These are phyloP conservation scores for Nicotiana attenuata DNA, from an alignment of 257 asterid species.

Conservation along the genomic window DNA sequence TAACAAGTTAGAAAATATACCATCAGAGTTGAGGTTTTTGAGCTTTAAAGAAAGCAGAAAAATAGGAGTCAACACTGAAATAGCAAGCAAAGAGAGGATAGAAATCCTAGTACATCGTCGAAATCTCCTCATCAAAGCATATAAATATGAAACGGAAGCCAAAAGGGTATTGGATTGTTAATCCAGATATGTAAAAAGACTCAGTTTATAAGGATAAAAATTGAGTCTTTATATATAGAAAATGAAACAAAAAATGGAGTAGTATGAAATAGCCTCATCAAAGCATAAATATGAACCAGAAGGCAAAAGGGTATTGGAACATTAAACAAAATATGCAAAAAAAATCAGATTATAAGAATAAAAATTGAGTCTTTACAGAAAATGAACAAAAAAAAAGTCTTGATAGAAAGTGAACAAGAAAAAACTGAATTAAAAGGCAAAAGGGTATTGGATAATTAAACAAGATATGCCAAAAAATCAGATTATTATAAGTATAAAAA, in stretches of 20 bases:
- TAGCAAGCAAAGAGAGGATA: constrained; percentile 76
- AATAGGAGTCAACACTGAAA: constrained; percentile 58
- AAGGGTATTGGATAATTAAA: neutral
- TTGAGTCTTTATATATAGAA: too few relatives aligned
- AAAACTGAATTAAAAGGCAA: neutral
- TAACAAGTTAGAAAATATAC: constrained; percentile 21
- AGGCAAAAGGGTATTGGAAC: neutral
- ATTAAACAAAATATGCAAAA: neutral
- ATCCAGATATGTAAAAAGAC: neutral
- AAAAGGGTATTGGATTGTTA: neutral
- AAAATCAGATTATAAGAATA: constrained; percentile 8
- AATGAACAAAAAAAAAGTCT: too few relatives aligned
- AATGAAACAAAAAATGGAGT: too few relatives aligned
- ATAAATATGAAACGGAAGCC: neutral
- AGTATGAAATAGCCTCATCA: constrained; percentile 45
- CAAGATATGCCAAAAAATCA: constrained; percentile 4
- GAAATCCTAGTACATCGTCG: constrained; percentile 71
- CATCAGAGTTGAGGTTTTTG: constrained; percentile 50
- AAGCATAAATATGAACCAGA: neutral
- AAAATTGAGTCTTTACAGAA: neutral
- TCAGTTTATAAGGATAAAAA: constrained; percentile 4
- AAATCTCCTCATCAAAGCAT: constrained; percentile 1
- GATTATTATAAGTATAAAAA: too few relatives aligned
- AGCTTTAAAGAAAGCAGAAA: constrained; percentile 57
- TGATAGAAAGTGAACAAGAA: too few relatives aligned